phyloP scores from a whole-genome alignment of 2,329 filamentous ascomycete species.

The Stagonosporopsis cucurbitacearum region DNA sequence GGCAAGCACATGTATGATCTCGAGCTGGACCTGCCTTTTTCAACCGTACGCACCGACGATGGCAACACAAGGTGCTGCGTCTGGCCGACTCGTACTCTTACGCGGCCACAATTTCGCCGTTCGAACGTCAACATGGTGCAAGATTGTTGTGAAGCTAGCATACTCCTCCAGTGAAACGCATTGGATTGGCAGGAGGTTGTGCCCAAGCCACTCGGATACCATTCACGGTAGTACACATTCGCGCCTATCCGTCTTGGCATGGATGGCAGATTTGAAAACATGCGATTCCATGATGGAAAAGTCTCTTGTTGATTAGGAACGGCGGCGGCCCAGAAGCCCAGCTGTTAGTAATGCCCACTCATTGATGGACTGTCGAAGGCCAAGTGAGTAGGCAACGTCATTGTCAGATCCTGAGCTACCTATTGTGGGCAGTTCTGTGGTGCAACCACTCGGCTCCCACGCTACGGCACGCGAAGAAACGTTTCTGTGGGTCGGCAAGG shows the following conservation, averaged over 20 bases:
- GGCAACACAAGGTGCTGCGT: background rate
- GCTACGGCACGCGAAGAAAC: slow-evolving; percentile 5
- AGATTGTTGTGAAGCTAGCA: slow-evolving; percentile 2
- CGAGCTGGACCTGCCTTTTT: background rate
- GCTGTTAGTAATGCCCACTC: slow-evolving; percentile 33
- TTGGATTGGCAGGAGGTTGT: background rate
- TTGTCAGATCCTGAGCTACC: slow-evolving; percentile 6
- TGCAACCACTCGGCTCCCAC: slow-evolving; percentile 9
- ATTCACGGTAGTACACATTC: slow-evolving; percentile 13
- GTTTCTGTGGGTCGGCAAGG: slow-evolving; percentile 12
- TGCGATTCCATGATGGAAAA: slow-evolving; percentile 18
- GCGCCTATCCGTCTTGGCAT: slow-evolving; percentile 27
- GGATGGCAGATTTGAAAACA: slow-evolving; percentile 12
- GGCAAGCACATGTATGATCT: background rate
- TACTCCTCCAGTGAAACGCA: slow-evolving; percentile 5
- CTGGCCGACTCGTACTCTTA: slow-evolving; percentile 7
- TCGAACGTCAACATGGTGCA: slow-evolving; percentile 6
- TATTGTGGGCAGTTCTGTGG: slow-evolving; percentile 18
- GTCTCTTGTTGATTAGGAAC: slow-evolving; percentile 26
- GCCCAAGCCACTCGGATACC: slow-evolving; percentile 4
- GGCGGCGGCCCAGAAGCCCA: slow-evolving; percentile 28
- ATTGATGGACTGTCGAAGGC: background rate
- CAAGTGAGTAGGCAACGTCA: slow-evolving; percentile 20
- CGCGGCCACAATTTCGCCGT: slow-evolving; percentile 2
- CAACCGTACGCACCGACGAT: background rate